Evolutionary conservation across 2,329 filamentous ascomycete genomes (phyloP), one percentile per base, ranked within the genome.

Genomic region (Penicillium sp.): DNA sequence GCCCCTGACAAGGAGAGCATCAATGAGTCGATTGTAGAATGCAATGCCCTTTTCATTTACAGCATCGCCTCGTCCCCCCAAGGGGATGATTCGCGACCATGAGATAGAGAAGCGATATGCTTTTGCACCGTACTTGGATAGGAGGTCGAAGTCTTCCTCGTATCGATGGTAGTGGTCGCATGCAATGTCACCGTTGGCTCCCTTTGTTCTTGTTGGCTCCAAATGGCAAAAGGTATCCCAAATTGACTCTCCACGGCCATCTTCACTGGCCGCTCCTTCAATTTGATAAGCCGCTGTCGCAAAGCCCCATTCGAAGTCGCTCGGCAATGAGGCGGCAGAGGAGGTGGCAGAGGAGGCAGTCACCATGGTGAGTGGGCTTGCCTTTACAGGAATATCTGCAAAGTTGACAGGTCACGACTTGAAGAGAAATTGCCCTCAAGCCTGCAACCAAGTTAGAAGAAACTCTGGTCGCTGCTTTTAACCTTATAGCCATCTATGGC

Each of bases 1-100:
- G 12, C 73, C 73, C 20, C 74, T 70, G n/a, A 73, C 62, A 5
- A 80, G 59, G 37, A 75, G 71, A 15, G 70, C 71, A 50, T 80
- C 71, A 50, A 82, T 78, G 0, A 82, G 63, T 53, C 77, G 73
- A 50, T 79, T 75, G 62, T 82, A 82, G 59, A 81, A 79, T 0
- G 69, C 69, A 12, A 82, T 67, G 0, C 76, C 80, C 5, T 70
- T 59, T 59, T 79, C 73, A 57, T 82, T 82, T 60, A 82, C 66
- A 0, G 75, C 73, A 38, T 74, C 78, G 3, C 71, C 66, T 0
- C 74, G 70, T 2, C 71, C 66, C 4, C 79, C 81, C 31, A 81
- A 78, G 0, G 81, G 80, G 17, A 82, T 73, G 37, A 82, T 78
- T 1, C 81, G 71, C 4, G 76, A 73, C 80, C 79, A 82, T 0